Base-by-base conservation (phyloP, 345 rosid genomes). In the Heritiera littoralis region DNA sequence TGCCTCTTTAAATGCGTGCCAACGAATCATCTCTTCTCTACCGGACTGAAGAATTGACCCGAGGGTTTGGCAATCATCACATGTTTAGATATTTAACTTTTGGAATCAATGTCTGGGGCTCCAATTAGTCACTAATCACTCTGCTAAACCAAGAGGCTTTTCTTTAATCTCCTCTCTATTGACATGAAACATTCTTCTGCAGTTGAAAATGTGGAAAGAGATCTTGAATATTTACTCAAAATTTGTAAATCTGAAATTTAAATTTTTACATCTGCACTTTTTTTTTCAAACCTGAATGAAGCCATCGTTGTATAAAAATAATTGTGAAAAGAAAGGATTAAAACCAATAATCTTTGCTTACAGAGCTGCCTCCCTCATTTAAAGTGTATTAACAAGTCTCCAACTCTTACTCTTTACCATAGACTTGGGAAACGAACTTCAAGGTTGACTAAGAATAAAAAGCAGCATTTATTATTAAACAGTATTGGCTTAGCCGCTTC, bases 1-100 rank as follows among this genome's bases (percentile, higher is more conserved):
- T 72, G 58, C 78, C 41, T 61, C 79, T 77, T 74, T 75, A 7
- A 48, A 76, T 75, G 54, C 40, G 49, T 58, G 59, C 6, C 69
- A 76, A 65, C 40, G 73, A 61, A 38, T 9, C 6, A 61, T 51
- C 64, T 51, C 56, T 59, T 48, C 52, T 46, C 32, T 5, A 10
- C 46, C 45, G 3, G 23, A 10, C 43, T 65, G 7, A 38, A 66
- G 23, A 66, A 40, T 38, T 66, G 48, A 6, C 77, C 45, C 41
- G 12, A 64, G 52, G 66, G 12, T 56, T 40, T 67, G 23, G 66
- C 65, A 75, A 63, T 76, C 80, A 76, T 75, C 48, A 71, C 46
- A 28, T 13, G 51, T 9, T 20, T 46, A 35, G 40, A 74, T 46
- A 38, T 80, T 67, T 75, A 32, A 58, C 69, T 18, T 63, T 43